Evolutionary conservation across 2,329 filamentous ascomycete species (phyloP), one percentile per base, ranked within the genome.

Genomic region (Fonsecaea nubica): DNA sequence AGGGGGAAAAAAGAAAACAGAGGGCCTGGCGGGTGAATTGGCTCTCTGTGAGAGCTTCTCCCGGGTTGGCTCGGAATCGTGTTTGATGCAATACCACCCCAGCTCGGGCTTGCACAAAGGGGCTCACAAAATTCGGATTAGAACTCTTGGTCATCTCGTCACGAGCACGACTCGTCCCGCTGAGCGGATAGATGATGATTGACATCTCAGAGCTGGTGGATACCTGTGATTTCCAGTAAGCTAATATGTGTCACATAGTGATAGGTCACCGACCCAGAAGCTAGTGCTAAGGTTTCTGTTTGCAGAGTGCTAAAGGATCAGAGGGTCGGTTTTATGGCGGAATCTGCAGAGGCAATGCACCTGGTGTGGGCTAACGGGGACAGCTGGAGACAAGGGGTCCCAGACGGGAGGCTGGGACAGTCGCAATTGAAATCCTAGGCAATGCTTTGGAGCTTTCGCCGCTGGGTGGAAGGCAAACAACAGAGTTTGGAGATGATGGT

Each of bases 221-320:
- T 59, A 59, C 32, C 32, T 52, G 45, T 30, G 21, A 21, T 53
- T 50, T 33, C 52, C n/a, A 35, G 58, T 42, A 30, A 61, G 48
- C 45, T 25, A 40, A 61, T 36, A 61, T 61, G 58, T 61, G 58
- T 61, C 58, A 54, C 9, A 5, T 53, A 61, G 48, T 48, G 58
- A 61, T 61, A 61, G 58, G 58, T 33, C 45, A 38, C 21, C 3
- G 45, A 30, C 18, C 32, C 4, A 25, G 48, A 53, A 36, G 48
- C 58, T 53, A 61, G 58, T 33, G 35, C 50, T 52, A 35, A 53
- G 35, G 21, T 61, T 50, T 52, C 45, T 33, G 52, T 25, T n/a
- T 55, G 52, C 25, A 50, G 15, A 50, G 45, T 50, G 18, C 45
- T 30, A 50, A 50, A 50, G 45, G 45, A 25, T 25, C 45, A 50